Evolutionary conservation across 1,139 yeast genomes (phyloP).

Genomic region (Zygoascus meyerae): DNA sequence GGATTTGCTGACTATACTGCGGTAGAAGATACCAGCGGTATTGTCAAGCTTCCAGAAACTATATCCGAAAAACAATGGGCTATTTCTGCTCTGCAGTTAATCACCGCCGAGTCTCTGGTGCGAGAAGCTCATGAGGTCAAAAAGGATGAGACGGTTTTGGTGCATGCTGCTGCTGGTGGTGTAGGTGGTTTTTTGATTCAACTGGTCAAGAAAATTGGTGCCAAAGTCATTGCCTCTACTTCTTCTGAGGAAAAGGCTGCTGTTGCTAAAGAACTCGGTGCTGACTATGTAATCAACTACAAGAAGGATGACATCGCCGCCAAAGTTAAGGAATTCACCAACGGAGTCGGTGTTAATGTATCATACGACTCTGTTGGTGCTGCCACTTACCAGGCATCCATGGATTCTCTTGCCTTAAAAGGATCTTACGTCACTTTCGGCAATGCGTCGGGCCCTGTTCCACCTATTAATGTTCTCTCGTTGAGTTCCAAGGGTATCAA

Average conservation of each 20-base stretch:
- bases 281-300: slow-evolving; percentile 39
- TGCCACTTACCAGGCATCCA: slow-evolving; percentile 63
- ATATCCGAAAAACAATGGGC: slow-evolving; percentile 8
- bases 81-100: slow-evolving; percentile 12
- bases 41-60: slow-evolving; percentile 9
- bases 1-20: slow-evolving; percentile 3
- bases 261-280: slow-evolving; percentile 38
- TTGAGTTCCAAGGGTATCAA: slow-evolving; percentile 59
- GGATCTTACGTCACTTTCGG: slow-evolving; percentile 78
- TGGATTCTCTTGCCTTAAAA: slow-evolving; percentile 55
- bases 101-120: slow-evolving; percentile 15
- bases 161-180: slow-evolving; percentile 57
- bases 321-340: slow-evolving; percentile 60
- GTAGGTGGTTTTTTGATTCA: slow-evolving; percentile 48
- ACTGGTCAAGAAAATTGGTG: slow-evolving; percentile 40
- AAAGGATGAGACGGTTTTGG: slow-evolving; percentile 35
- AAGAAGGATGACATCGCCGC: slow-evolving; percentile 48
- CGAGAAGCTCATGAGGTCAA: slow-evolving; percentile 20
- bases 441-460: slow-evolving; percentile 79
- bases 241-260: slow-evolving; percentile 39
- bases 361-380: slow-evolving; percentile 84
- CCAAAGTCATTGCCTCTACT: slow-evolving; percentile 45
- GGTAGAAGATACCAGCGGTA: neutral
- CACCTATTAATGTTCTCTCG: slow-evolving; percentile 50
- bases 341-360: slow-evolving; percentile 65